Evolutionary conservation across 2,329 filamentous ascomycete species (phyloP).

Genomic region (Pseudopithomyces chartarum): DNA sequence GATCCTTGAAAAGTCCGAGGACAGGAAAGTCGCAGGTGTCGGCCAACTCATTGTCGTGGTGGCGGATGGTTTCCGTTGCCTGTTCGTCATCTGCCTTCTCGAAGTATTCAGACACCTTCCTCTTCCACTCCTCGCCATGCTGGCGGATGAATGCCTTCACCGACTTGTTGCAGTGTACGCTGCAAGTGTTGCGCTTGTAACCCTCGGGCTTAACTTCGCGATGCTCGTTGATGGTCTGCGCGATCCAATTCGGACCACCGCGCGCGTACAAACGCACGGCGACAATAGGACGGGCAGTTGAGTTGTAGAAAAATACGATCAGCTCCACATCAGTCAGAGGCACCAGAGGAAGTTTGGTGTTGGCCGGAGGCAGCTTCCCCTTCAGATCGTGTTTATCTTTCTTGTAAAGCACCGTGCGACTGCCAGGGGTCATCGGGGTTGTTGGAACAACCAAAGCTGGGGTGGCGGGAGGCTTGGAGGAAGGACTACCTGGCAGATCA

Average conservation of each 20-base stretch:
- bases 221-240: constrained; percentile 27
- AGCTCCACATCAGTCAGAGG: constrained; percentile 37
- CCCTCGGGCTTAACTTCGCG: constrained; percentile 25
- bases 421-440: not conserved
- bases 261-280: constrained; percentile 31
- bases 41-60: constrained; percentile 5
- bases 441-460: not conserved
- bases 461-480: not conserved
- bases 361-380: constrained; percentile 17
- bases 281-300: constrained; percentile 24
- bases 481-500: not conserved
- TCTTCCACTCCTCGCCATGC: constrained; percentile 19
- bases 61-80: constrained; percentile 28
- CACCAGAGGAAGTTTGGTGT: constrained; percentile 22
- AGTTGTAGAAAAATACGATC: constrained; percentile 41
- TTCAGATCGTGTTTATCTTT: constrained; percentile 25
- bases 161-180: constrained; percentile 33
- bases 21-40: constrained; percentile 21
- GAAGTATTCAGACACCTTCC: constrained; percentile 7
- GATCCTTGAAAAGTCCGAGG: constrained; percentile 12
- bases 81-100: constrained; percentile 10
- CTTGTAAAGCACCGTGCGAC: constrained; percentile 16
- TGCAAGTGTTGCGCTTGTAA: constrained; percentile 36
- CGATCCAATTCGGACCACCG: constrained; percentile 26
- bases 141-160: constrained; percentile 22